Conservation (phyloP, 164 flowering plant species). For the Umbilicus rupestris region DNA sequence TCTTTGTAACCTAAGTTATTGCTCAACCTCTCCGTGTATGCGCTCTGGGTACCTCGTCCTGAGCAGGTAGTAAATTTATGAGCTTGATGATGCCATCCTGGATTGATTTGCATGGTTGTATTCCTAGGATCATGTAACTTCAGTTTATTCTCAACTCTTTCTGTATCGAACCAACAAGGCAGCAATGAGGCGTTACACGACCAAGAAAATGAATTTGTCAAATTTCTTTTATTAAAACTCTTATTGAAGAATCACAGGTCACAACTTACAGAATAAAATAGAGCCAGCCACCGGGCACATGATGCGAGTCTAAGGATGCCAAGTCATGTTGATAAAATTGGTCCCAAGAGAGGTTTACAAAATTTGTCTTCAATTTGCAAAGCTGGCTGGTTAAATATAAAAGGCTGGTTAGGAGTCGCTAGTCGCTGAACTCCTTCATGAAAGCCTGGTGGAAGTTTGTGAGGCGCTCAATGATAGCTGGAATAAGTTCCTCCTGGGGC, state of each 20-base stretch:
- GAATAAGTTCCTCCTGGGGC: slow-evolving; percentile 95
- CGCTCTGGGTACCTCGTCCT: neutral
- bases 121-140: neutral
- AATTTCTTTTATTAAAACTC: neutral
- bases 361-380: neutral
- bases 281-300: no score
- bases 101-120: neutral
- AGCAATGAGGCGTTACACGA: neutral
- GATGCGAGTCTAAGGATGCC: neutral
- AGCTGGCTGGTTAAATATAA: neutral
- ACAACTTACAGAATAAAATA: neutral
- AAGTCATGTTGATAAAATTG: neutral
- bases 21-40: neutral
- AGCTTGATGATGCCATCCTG: no score
- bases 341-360: neutral
- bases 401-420: slow-evolving; percentile 12
- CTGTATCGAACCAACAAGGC: neutral
- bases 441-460: slow-evolving; percentile 71
- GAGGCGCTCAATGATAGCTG: slow-evolving; percentile 62
- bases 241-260: neutral
- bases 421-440: slow-evolving; percentile 79
- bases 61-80: no score
- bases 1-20: neutral
- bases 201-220: neutral
- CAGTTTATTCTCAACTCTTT: neutral